These are phyloP conservation scores for Penicillium italicum DNA, from an alignment of 2,329 filamentous ascomycete species.

Conservation along the genomic window DNA sequence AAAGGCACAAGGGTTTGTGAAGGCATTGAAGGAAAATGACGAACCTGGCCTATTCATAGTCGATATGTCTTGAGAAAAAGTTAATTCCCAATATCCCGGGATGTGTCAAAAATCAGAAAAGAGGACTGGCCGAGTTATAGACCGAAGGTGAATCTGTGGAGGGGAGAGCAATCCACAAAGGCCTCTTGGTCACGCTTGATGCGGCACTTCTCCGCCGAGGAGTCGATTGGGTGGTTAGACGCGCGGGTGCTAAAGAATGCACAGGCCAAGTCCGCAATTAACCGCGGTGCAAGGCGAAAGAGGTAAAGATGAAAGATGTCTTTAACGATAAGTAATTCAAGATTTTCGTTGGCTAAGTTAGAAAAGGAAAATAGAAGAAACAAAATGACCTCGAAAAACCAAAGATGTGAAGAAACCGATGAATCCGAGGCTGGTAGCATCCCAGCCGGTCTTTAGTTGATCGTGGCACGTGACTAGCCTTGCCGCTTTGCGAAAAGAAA, in stretches of 20 bases:
- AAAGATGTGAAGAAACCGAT: background rate
- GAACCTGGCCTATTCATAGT: conserved; percentile 51
- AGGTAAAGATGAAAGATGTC: background rate
- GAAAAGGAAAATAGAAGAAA: background rate
- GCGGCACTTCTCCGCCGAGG: conserved; percentile 28
- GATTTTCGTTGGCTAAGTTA: background rate
- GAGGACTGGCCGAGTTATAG: conserved; percentile 8
- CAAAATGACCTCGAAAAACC: background rate
- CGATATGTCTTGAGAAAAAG: background rate
- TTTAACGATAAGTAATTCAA: background rate
- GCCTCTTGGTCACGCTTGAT: conserved; percentile 20
- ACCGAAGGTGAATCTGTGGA: conserved; percentile 12
- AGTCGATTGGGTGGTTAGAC: conserved; percentile 25
- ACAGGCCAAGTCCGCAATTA: conserved; percentile 6
- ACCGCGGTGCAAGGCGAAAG: background rate
- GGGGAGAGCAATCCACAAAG: conserved; percentile 20
- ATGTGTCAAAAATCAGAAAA: conserved; percentile 13
- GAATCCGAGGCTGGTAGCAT: background rate
- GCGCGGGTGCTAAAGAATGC: conserved; percentile 18
- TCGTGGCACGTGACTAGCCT: conserved; percentile 25
- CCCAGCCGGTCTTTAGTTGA: background rate
- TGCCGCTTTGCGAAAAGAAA: conserved; percentile 24
- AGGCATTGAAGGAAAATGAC: conserved; percentile 33
- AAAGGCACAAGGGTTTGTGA: conserved; percentile 6
- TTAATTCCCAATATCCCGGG: conserved; percentile 6